These are phyloP conservation scores for Periglandula ipomoeae DNA, from an alignment of 2,329 filamentous ascomycete species.

Conservation along the genomic window DNA sequence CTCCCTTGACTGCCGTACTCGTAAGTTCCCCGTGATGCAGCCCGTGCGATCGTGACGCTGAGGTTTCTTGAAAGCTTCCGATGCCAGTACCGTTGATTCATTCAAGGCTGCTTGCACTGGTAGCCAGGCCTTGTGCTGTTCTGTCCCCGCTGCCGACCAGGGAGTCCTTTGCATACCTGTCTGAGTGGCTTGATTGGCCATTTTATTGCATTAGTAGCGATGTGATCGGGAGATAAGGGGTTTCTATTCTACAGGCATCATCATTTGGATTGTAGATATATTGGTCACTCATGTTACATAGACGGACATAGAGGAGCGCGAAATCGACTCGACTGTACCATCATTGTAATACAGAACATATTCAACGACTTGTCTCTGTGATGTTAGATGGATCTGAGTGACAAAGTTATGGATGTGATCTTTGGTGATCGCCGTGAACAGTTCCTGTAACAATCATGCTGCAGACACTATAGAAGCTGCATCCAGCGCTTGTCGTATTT, in stretches of 20 bases:
- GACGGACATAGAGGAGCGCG: neutral
- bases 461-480: no score
- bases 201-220: no score
- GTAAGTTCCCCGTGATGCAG: constrained; percentile 4
- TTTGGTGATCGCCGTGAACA: no score
- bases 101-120: constrained; percentile 5
- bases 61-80: neutral
- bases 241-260: neutral
- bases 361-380: neutral
- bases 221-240: neutral
- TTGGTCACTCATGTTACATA: neutral
- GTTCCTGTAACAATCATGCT: no score
- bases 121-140: constrained; percentile 8
- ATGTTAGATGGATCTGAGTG: no score
- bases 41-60: neutral
- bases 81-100: neutral
- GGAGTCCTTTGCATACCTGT: constrained; percentile 3
- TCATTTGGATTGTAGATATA: neutral
- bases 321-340: neutral
- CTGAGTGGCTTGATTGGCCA: neutral
- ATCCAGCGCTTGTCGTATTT: no score
- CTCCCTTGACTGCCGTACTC: constrained; percentile 5
- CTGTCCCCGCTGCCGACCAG: constrained; percentile 1
- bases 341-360: neutral
- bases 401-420: no score